Evolutionary conservation across 768 basidiomycete species (phyloP), one percentile per base, ranked within the genome.

Genomic region (Aureoboletus auriporus): DNA sequence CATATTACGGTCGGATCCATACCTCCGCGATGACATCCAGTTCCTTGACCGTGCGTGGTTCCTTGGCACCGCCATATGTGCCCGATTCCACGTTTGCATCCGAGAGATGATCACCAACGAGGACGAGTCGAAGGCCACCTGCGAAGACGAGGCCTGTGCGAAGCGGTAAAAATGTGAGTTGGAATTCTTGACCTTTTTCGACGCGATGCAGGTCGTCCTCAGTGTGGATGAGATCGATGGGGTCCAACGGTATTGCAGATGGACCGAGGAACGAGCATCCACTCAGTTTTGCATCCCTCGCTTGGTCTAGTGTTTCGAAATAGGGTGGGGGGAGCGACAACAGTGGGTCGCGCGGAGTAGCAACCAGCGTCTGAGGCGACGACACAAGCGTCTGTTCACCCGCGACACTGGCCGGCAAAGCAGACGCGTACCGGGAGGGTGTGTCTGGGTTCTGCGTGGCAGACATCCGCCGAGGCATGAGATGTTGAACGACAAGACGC

Each of bases 11-110:
- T 39, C 59, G 63, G 39, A 89, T 79, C 85, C 84, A 87, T 29
- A 87, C 64, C 64, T 91, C 89, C 9, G 75, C 80, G 38, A 91
- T 67, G 7, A 84, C 73, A 52, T 83, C 83, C 74, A 86, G 83
- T 66, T 89, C 86, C 58, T 79, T 84, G 60, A 90, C 62, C 28
- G 69, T 74, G 46, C 72, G 71, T n/a, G 71, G 72, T 47, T 71
- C 72, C 45, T 51, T 69, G 27, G 57, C 44, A 49, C 65, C 59
- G 49, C 53, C 29, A 60, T 60, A 31, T 49, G 37, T 47, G 7
- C 30, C 59, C 7, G 37, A 52, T n/a, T 63, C 61, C 16, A 49
- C 55, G 23, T 73, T 71, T 27, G 69, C 54, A 13, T 75, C 72
- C 17, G 71, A 59, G 47, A 75, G 54, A 44, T 71, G 69, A 58